phyloP scores from a whole-genome alignment of 495 filamentous ascomycete species.

The Amniculicola lignicola region DNA sequence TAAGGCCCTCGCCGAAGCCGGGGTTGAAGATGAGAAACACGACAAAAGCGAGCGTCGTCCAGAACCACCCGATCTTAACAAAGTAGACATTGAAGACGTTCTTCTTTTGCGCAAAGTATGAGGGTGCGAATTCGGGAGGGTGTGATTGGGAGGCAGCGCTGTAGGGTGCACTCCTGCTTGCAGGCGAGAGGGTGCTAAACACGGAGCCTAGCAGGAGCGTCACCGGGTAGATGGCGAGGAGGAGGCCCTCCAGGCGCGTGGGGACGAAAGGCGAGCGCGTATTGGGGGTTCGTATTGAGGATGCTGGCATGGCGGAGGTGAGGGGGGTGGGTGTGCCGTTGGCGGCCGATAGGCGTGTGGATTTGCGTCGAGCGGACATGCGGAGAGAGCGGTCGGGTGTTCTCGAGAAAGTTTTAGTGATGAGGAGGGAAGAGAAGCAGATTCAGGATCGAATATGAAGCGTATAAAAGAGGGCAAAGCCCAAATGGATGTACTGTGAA shows the following conservation, averaged over 20 bases:
- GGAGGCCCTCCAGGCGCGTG: slow-evolving; percentile 58
- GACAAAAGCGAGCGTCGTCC: slow-evolving; percentile 71
- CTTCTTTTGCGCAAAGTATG: slow-evolving; percentile 87
- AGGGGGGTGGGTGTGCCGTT: slow-evolving; percentile 24
- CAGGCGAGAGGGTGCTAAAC: slow-evolving; percentile 73
- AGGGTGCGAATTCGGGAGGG: slow-evolving; percentile 58
- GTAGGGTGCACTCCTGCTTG: slow-evolving; percentile 59
- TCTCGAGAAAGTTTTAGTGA: no score
- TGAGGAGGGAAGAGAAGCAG: no score
- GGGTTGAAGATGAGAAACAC: slow-evolving; percentile 61
- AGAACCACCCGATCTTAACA: slow-evolving; percentile 93
- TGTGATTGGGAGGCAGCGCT: slow-evolving; percentile 55
- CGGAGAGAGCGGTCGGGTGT: no score
- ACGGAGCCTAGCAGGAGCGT: slow-evolving; percentile 76
- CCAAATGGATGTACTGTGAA: no score
- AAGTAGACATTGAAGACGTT: slow-evolving; percentile 90
- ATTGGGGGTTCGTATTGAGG: slow-evolving; percentile 12
- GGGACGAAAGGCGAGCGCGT: slow-evolving; percentile 53
- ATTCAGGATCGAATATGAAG: no score
- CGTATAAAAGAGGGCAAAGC: no score
- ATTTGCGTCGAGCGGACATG: no score
- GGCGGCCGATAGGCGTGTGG: no score
- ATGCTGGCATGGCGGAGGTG: slow-evolving; percentile 19
- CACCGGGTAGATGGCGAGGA: slow-evolving; percentile 67
- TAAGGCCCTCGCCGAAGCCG: slow-evolving; percentile 42